A percentile compares a stretch with the other conserved stretches of the same genome.
Evolutionary conservation across 345 rosid species (phyloP).

Genomic region (Brassica rapa): DNA sequence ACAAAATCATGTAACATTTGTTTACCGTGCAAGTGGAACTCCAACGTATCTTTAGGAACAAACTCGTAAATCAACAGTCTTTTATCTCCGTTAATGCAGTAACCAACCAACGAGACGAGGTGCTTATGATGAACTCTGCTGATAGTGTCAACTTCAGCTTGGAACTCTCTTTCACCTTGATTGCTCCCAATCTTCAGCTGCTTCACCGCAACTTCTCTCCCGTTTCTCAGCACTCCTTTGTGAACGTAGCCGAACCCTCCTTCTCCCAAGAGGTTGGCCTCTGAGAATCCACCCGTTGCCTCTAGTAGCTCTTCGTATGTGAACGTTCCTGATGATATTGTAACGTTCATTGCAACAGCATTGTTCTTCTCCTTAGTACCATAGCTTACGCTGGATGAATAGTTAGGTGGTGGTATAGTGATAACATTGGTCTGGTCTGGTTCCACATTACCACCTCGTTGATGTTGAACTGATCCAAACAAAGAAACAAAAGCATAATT

Average conservation of each 20-base stretch:
- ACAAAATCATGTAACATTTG: not conserved
- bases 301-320: conserved; percentile 59
- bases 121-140: conserved; percentile 92
- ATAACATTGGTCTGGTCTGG: conserved; percentile 11
- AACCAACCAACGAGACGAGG: conserved; percentile 79
- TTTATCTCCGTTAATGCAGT: conserved; percentile 56
- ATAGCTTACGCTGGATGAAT: conserved; percentile 3
- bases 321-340: conserved; percentile 44
- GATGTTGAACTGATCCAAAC: conserved; percentile 33
- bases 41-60: conserved; percentile 68
- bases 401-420: conserved; percentile 19
- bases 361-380: conserved; percentile 13
- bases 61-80: conserved; percentile 70
- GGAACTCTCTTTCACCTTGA: conserved; percentile 79
- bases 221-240: conserved; percentile 65
- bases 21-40: conserved; percentile 70
- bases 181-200: conserved; percentile 70
- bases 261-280: conserved; percentile 63
- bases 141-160: conserved; percentile 87
- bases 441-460: conserved; percentile 21
- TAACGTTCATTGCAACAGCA: conserved; percentile 6
- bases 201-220: conserved; percentile 82
- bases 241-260: conserved; percentile 91
- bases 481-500: not conserved
- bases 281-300: conserved; percentile 71